Conservation (phyloP, 192 early-diverging fungal species). For the Coemansia sp. region DNA sequence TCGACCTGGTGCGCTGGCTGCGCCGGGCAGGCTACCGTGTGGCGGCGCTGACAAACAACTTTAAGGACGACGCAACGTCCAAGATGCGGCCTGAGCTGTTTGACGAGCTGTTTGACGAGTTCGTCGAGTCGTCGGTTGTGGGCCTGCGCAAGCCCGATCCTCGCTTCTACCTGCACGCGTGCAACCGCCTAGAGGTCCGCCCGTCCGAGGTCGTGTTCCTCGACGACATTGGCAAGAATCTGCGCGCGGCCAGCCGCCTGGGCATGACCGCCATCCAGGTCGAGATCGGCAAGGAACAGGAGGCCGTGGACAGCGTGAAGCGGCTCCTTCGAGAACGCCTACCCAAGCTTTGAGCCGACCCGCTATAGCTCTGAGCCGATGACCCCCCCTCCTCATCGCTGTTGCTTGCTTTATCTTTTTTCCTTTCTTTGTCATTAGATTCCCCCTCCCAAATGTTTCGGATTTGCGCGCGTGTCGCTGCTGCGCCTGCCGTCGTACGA, state of each 20-base stretch:
- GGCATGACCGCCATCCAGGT: constrained; percentile 69
- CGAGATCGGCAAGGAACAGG: constrained; percentile 20
- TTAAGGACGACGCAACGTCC: constrained; percentile 32
- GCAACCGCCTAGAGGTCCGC: constrained; percentile 59
- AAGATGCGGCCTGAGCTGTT: neutral
- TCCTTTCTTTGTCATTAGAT: neutral
- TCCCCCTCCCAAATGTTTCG: constrained; percentile 13
- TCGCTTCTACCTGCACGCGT: constrained; percentile 63
- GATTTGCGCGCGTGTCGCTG: constrained; percentile 7
- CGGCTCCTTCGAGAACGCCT: constrained; percentile 9
- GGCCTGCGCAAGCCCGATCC: constrained; percentile 83
- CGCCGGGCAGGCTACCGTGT: constrained; percentile 55
- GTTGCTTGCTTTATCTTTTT: neutral
- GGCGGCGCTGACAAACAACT: constrained; percentile 85
- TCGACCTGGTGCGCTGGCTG: constrained; percentile 30
- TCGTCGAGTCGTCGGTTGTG: constrained; percentile 69
- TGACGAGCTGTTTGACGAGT: constrained; percentile 53
- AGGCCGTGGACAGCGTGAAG: constrained; percentile 22
- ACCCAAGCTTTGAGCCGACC: no score
- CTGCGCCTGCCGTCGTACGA: no score
- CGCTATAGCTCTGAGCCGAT: no score
- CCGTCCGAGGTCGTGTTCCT: constrained; percentile 70
- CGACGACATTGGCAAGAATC: constrained; percentile 79
- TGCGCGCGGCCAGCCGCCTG: constrained; percentile 62
- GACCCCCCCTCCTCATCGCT: no score